These are phyloP conservation scores for Ophiocordyceps camponoti-rufipedis DNA, from an alignment of 2,329 filamentous ascomycete species.

Conservation along the genomic window DNA sequence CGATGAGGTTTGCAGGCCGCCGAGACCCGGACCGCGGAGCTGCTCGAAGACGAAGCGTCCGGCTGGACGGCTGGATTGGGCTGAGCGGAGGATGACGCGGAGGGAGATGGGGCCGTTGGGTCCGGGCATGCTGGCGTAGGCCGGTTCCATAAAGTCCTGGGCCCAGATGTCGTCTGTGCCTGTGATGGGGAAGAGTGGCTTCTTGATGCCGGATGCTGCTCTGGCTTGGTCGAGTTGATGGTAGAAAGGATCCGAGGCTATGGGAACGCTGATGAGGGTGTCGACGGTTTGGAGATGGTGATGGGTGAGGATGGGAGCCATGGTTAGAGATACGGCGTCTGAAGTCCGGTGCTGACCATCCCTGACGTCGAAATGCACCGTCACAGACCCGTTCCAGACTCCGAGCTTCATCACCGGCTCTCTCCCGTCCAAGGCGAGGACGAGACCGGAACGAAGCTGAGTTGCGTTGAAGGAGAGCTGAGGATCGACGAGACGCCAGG, in stretches of 20 bases:
- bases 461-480: neutral
- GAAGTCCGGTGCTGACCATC: neutral
- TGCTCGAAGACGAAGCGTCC: constrained; percentile 4
- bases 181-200: neutral
- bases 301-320: constrained; percentile 2
- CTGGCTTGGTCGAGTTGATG: neutral
- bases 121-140: constrained; percentile 15
- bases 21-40: constrained; percentile 6
- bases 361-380: constrained; percentile 1
- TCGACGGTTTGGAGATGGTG: constrained; percentile 1
- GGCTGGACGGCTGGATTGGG: constrained; percentile 9
- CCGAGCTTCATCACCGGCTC: constrained; percentile 13
- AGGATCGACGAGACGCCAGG: neutral
- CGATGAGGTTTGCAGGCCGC: constrained; percentile 8
- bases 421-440: constrained; percentile 1
- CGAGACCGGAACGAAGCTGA: neutral
- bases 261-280: neutral
- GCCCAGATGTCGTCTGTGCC: constrained; percentile 12
- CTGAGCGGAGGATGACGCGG: constrained; percentile 10
- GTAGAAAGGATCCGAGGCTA: neutral
- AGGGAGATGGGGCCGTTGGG: constrained; percentile 10
- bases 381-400: constrained; percentile 1
- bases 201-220: neutral
- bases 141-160: constrained; percentile 17
- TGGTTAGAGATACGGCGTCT: constrained; percentile 1